Conservation (phyloP, 2,329 filamentous ascomycete genomes). For the Penicillium sp. region DNA sequence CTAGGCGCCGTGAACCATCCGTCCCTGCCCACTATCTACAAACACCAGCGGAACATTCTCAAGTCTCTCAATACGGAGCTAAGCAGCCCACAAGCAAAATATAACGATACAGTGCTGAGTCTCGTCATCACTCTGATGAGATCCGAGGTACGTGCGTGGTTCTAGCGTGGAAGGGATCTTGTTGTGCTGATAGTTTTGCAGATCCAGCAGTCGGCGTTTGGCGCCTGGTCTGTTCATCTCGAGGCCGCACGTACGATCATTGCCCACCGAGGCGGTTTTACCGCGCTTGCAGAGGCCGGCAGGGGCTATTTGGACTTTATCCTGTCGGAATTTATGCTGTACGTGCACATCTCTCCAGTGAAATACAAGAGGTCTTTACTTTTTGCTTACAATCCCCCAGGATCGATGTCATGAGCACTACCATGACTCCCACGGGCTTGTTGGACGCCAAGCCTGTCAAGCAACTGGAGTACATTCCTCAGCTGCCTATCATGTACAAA, state of each 20-base stretch:
- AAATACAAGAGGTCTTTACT: neutral
- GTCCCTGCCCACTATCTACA: neutral
- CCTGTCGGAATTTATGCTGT: neutral
- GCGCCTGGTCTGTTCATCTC: neutral
- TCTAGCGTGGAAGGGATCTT: neutral
- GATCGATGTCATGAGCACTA: neutral
- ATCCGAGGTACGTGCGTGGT: neutral
- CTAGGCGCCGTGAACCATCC: neutral
- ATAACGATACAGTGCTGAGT: neutral
- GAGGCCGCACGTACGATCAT: neutral
- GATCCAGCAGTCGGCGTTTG: neutral
- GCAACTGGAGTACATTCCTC: neutral
- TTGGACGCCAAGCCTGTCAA: neutral
- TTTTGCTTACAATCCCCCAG: neutral
- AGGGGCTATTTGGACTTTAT: neutral
- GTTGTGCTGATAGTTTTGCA: neutral
- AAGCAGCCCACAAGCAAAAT: neutral
- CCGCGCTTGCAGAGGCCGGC: neutral
- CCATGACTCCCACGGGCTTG: neutral
- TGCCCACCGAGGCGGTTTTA: neutral
- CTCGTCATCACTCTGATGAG: neutral
- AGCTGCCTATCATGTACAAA: neutral
- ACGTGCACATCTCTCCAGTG: neutral
- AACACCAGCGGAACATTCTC: neutral
- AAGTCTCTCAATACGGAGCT: neutral